Evolutionary conservation across 2,329 filamentous ascomycete species (phyloP).

Genomic region (Thelonectria blattea): DNA sequence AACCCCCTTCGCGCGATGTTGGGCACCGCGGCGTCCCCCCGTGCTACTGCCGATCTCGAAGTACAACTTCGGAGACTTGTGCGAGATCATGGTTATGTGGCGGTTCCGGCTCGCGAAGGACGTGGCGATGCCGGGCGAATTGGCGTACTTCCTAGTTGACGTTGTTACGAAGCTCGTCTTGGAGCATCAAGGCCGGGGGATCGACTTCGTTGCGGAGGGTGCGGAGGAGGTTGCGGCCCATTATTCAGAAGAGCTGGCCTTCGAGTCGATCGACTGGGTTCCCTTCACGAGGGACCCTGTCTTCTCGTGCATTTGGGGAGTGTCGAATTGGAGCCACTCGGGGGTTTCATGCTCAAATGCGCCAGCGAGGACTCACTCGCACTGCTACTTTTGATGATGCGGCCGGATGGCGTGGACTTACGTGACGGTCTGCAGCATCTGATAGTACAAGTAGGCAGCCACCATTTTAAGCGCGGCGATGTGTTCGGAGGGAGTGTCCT

Average conservation of each 20-base stretch:
- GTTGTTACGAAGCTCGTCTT: conserved; percentile 11
- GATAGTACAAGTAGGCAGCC: conserved; percentile 4
- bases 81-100: background rate
- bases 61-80: conserved; percentile 6
- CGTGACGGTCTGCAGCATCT: background rate
- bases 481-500: conserved; percentile 5
- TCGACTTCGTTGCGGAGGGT: conserved; percentile 7
- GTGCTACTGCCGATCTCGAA: conserved; percentile 17
- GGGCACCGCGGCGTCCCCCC: no score
- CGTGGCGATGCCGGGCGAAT: conserved; percentile 1
- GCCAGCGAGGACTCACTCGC: background rate
- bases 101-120: background rate
- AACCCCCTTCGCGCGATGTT: no score
- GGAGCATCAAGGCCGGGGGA: conserved; percentile 10
- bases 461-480: background rate
- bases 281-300: background rate
- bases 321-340: conserved; percentile 7
- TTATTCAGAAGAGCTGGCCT: conserved; percentile 3
- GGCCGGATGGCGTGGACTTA: conserved; percentile 6
- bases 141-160: conserved; percentile 9
- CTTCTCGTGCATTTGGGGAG: background rate
- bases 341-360: conserved; percentile 2
- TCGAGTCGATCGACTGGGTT: conserved; percentile 6
- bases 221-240: conserved; percentile 1
- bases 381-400: conserved; percentile 18